Evolutionary conservation across 768 basidiomycete species (phyloP).

Genomic region (Glaciozyma antarctica): DNA sequence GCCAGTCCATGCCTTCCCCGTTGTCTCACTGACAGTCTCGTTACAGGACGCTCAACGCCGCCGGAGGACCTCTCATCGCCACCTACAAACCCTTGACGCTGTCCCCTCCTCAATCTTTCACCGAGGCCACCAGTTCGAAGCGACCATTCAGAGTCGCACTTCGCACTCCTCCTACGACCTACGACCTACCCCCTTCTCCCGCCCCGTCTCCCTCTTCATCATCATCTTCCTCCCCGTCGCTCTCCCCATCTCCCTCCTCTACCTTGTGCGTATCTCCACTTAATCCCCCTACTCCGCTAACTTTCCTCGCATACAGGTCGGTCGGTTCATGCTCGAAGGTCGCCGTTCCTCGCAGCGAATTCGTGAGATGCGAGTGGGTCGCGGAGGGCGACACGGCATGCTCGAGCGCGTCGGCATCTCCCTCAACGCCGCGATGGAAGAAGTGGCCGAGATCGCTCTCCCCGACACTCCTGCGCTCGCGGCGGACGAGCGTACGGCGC

Average conservation of each 20-base stretch:
- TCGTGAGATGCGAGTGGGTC: slow-evolving; percentile 42
- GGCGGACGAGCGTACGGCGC: background rate
- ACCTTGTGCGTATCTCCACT: background rate
- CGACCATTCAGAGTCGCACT: slow-evolving; percentile 44
- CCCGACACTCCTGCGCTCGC: slow-evolving; percentile 28
- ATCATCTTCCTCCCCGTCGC: slow-evolving; percentile 23
- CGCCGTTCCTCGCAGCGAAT: slow-evolving; percentile 58
- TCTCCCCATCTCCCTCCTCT: slow-evolving; percentile 22
- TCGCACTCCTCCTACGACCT: slow-evolving; percentile 58
- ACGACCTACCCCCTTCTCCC: slow-evolving; percentile 41
- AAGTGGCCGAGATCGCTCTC: slow-evolving; percentile 17
- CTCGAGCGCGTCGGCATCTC: slow-evolving; percentile 21
- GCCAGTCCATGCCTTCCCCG: background rate
- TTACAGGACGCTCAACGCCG: slow-evolving; percentile 42
- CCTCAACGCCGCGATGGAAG: slow-evolving; percentile 3
- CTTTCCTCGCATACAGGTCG: slow-evolving; percentile 32
- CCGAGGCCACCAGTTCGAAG: slow-evolving; percentile 47
- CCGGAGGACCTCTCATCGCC: slow-evolving; percentile 48
- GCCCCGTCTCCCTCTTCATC: slow-evolving; percentile 39
- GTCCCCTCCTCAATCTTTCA: slow-evolving; percentile 40
- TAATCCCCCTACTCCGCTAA: too few relatives aligned
- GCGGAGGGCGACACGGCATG: slow-evolving; percentile 20
- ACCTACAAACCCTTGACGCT: slow-evolving; percentile 43
- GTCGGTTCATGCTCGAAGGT: slow-evolving; percentile 53
- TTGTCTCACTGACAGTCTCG: slow-evolving; percentile 38